Evolutionary conservation across 495 filamentous ascomycete genomes (phyloP), one percentile per base, ranked within the genome.

Genomic region (Penicillium tannophilum): DNA sequence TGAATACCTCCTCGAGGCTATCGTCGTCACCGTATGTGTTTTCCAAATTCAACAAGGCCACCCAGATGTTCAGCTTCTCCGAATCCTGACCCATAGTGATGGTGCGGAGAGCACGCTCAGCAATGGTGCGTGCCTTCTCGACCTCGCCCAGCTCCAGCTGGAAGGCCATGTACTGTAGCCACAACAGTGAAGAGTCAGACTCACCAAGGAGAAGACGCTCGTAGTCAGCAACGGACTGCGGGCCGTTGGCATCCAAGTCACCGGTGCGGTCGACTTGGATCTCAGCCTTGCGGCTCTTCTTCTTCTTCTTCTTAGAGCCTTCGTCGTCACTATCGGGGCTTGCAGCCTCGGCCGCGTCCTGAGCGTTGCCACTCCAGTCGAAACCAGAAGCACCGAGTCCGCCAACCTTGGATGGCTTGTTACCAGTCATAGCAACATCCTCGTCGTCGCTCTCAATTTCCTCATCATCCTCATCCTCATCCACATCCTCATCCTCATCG

Each of bases 141-240:
- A 93, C 75, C 66, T 98, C 94, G 72, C 89, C 90, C 52, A 96
- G 80, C 70, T 96, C 88, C 67, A 97, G 85, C 74, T 98, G 91
- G 79, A 96, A 96, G 20, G 93, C 92, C 89, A 98, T 96, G 76
- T 97, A 98, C 60, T 88, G 82, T 51, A 96, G 88, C 94, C 94
- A 98, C 24, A 98, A 79, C 46, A 87, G 75, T 1, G 94, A 95
- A 8, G 88, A 90, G 68, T 98, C 89, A 2, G 94, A 92, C 66
- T 96, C 90, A 54, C 92, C 91, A 36, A 98, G 85, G 42, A 98
- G 84, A 50, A 97, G 86, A 52, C 94, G 90, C 76, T 98, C 94
- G 72, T 90, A 98, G 70, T 98, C 94, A 52, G 88, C 87, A 17
- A 88, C 83, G 2, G 90, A 92, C 71, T 94, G 92, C 2, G 95